Percentiles rank a stretch among this genome's conserved stretches.
phyloP scores from a whole-genome alignment of 345 rosid genomes.

The Tarenaya hassleriana region DNA sequence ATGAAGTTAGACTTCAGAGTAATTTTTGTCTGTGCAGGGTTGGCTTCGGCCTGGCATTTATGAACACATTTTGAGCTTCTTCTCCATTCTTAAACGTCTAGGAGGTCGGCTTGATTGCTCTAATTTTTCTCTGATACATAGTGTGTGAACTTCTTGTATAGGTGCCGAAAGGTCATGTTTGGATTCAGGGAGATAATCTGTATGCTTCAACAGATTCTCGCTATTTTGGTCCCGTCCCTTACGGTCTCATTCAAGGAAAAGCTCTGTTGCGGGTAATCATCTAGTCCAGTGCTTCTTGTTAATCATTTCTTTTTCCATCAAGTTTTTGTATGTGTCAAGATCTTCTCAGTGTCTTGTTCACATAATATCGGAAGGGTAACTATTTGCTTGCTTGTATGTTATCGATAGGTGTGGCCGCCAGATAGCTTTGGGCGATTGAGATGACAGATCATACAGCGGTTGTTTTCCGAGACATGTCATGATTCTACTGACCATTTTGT shows the following conservation, averaged over 20 bases:
- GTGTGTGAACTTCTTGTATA: slow-evolving; percentile 19
- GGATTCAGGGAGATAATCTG: slow-evolving; percentile 87
- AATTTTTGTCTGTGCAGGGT: not conserved
- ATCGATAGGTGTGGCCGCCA: slow-evolving; percentile 61
- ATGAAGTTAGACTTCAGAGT: not conserved
- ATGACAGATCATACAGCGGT: slow-evolving; percentile 15
- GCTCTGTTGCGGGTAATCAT: slow-evolving; percentile 53
- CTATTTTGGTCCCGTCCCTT: slow-evolving; percentile 69
- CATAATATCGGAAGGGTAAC: not conserved
- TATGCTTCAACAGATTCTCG: slow-evolving; percentile 72
- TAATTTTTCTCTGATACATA: slow-evolving; percentile 1
- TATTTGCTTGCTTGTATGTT: not conserved
- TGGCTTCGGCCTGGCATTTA: not conserved
- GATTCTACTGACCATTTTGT: not conserved
- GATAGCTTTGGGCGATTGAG: slow-evolving; percentile 46
- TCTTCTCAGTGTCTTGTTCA: not conserved
- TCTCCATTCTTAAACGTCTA: not conserved
- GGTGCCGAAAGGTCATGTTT: slow-evolving; percentile 85
- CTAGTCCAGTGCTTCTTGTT: too few relatives aligned
- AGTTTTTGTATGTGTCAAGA: not conserved
- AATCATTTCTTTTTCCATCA: not conserved
- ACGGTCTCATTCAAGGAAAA: slow-evolving; percentile 74
- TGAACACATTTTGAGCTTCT: slow-evolving; percentile 1
- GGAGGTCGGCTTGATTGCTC: not conserved
- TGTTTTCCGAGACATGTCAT: not conserved